Conservation (phyloP, 148 eudicot genomes). For the Persicaria tinctoria region DNA sequence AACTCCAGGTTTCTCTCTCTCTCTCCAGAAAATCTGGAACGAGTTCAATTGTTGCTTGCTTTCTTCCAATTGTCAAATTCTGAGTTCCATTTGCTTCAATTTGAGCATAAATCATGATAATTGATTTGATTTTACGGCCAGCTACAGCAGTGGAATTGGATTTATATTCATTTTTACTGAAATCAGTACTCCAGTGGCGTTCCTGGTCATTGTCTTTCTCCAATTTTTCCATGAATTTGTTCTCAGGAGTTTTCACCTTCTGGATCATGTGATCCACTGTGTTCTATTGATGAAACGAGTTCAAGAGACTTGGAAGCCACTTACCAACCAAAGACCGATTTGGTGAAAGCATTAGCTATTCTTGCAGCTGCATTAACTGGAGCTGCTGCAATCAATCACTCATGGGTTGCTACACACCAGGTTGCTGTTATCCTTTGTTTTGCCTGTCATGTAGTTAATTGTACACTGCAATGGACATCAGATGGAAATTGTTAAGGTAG, state of each 20-base stretch:
- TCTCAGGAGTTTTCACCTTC: slow-evolving; percentile 12
- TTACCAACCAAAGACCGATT: slow-evolving; percentile 77
- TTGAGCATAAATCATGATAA: not conserved
- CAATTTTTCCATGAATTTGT: not conserved
- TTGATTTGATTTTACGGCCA: not conserved
- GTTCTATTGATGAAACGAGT: slow-evolving; percentile 78
- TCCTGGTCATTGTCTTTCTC: not conserved
- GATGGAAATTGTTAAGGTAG: not conserved
- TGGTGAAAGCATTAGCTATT: slow-evolving; percentile 73
- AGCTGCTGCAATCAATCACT: slow-evolving; percentile 74
- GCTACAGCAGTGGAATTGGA: not conserved
- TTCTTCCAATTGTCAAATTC: not conserved
- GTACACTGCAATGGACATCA: not conserved
- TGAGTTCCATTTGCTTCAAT: not conserved
- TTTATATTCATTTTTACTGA: not conserved
- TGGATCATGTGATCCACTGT: slow-evolving; percentile 82
- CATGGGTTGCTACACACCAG: slow-evolving; percentile 98
- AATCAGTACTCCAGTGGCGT: too few relatives aligned
- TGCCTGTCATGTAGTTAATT: not conserved
- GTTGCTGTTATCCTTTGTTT: slow-evolving; percentile 23
- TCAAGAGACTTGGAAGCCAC: slow-evolving; percentile 50
- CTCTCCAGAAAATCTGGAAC: not conserved
- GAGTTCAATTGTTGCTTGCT: not conserved
- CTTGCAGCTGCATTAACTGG: slow-evolving; percentile 73
- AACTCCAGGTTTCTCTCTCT: not conserved